Base-by-base conservation (phyloP, 352 stramenopile genomes). In the Phytophthora pisi region DNA sequence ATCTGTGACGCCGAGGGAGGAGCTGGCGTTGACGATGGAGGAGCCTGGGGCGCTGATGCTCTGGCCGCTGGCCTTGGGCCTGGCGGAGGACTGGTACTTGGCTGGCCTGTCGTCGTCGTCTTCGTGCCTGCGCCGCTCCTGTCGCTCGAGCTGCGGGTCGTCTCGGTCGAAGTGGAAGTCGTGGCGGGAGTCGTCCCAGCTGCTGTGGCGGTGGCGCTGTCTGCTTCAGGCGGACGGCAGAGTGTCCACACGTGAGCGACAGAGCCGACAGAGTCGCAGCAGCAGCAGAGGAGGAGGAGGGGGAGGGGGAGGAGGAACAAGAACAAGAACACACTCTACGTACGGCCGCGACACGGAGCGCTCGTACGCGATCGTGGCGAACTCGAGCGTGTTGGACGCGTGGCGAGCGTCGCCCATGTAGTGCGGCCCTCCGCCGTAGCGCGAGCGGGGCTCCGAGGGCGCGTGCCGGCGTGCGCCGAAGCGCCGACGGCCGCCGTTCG, bases 11-110 rank as follows among this genome's bases (percentile, higher is more conserved):
- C 53, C 31, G 15, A 47, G n/a, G n/a, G 45, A 43, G 30, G 59
- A 31, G 16, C 42, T 46, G 30, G 36, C 20, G 18, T 20, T 30
- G 10, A 62, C 34, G 5, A 80, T 68, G 20, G 72, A 80, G 3
- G 68, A 74, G 15, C 72, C 72, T 30, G 72, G 72, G 16, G 46
- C 34, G 38, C 50, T 38, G 28, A 80, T 68, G 16, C 23, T 65
- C 47, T 70, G 46, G 5, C 72, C 72, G 54, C 64, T 74, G 30
- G 72, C 61, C 40, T 67, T 75, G 7, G 51, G 58, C 31, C 49
- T 30, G 5, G 5, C 36, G 18, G 65, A 65, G 18, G 65, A 65
- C 23, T 20, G 42, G 45, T 76, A 76, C 26, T 76, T 75, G 31
- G 16, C 23, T 6, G 52, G 47, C n/a, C 42, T 5, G 43, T 59